A percentile compares a stretch with the other conserved stretches of the same genome.
Evolutionary conservation across 352 stramenopile species (phyloP).

Genomic region (Blastocystis sp.): DNA sequence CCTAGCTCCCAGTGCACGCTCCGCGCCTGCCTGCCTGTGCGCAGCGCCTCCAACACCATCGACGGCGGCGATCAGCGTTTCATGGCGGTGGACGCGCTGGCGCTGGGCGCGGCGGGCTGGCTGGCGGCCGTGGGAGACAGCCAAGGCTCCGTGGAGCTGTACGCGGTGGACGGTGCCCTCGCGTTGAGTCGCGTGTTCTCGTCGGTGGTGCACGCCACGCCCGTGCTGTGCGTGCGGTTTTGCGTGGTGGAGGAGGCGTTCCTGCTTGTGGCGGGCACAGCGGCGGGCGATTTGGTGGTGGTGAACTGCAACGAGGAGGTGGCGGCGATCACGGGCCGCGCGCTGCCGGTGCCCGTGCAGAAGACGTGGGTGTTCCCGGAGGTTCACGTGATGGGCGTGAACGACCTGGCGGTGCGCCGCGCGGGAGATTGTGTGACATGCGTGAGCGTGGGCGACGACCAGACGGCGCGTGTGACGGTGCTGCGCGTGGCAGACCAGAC

Average conservation of each 20-base stretch:
- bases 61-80: conserved; percentile 37
- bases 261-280: conserved; percentile 26
- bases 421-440: neutral
- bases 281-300: conserved; percentile 19
- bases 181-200: neutral
- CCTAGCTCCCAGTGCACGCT: neutral
- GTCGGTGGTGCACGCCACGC: neutral
- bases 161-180: neutral
- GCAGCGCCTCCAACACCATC: conserved; percentile 2
- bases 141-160: neutral
- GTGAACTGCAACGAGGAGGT: neutral
- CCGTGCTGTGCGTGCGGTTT: conserved; percentile 8
- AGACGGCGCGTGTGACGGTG: neutral
- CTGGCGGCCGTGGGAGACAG: conserved; percentile 23
- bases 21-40: neutral
- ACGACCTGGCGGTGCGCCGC: neutral
- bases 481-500: neutral
- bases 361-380: neutral
- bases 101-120: no score
- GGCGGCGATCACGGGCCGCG: neutral
- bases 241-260: neutral
- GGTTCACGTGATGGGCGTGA: conserved; percentile 50
- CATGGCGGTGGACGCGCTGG: neutral
- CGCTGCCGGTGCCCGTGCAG: neutral
- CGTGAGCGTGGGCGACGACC: conserved; percentile 52